A percentile compares a stretch with the other conserved stretches of the same genome.
phyloP scores from a whole-genome alignment of 441 rosid genomes.

The Adansonia rubrostipa region DNA sequence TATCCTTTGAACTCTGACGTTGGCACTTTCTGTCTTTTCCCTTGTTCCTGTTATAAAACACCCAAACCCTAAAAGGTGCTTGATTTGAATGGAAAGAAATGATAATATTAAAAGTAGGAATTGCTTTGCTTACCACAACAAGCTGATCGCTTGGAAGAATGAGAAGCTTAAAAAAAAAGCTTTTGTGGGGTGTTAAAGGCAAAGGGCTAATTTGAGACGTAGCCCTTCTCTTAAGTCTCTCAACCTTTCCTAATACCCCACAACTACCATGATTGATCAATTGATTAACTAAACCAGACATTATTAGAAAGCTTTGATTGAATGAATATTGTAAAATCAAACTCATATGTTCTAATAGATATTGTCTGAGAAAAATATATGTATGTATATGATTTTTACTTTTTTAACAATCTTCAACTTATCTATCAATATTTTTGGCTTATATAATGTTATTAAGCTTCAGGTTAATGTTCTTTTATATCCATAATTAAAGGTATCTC shows the following conservation, averaged over 20 bases:
- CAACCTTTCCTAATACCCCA: slow-evolving; percentile 40
- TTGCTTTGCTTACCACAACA: slow-evolving; percentile 25
- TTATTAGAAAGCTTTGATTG: slow-evolving; percentile 13
- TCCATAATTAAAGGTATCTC: neutral
- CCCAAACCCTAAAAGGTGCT: slow-evolving; percentile 61
- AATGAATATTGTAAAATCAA: slow-evolving; percentile 1
- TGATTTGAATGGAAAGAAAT: slow-evolving; percentile 48
- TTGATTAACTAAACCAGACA: slow-evolving; percentile 25
- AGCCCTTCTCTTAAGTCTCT: slow-evolving; percentile 29
- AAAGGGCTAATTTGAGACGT: slow-evolving; percentile 13
- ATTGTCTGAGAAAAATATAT: neutral
- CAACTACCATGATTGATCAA: slow-evolving; percentile 34
- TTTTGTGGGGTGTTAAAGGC: slow-evolving; percentile 14
- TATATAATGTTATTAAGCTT: neutral
- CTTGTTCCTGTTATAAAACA: slow-evolving; percentile 58
- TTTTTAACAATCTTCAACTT: neutral
- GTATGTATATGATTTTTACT: neutral
- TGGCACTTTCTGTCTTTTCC: slow-evolving; percentile 51
- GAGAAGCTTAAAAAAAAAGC: slow-evolving; percentile 33
- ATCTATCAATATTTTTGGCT: neutral
- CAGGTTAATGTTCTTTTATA: neutral
- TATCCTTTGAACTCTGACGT: slow-evolving; percentile 41
- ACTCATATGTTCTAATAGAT: neutral
- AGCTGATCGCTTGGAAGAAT: slow-evolving; percentile 16
- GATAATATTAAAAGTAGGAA: slow-evolving; percentile 36